phyloP scores from a whole-genome alignment of 2,329 filamentous ascomycete genomes.

The Pezicula neosporulosa region DNA sequence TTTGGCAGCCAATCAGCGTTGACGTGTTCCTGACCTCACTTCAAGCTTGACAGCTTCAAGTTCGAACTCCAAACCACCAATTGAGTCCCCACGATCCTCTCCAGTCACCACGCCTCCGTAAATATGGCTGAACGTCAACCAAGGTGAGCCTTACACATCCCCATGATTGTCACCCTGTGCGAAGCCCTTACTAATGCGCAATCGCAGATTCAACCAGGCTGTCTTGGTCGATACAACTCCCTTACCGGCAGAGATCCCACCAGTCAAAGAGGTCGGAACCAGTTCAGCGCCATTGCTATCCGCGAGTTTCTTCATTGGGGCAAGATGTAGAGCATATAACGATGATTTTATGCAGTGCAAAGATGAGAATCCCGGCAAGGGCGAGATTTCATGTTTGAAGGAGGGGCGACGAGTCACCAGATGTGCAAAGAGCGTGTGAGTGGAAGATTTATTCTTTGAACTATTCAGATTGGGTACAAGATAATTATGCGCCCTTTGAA shows the following conservation, averaged over 20 bases:
- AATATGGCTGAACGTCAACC: conserved; percentile 27
- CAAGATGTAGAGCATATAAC: conserved; percentile 91
- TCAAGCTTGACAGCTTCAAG: conserved; percentile 19
- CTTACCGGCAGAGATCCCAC: conserved; percentile 85
- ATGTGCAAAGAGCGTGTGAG: conserved; percentile 94
- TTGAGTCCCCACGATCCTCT: conserved; percentile 28
- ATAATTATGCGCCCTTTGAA: neutral
- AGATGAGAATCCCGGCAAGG: conserved; percentile 83
- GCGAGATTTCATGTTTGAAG: conserved; percentile 92
- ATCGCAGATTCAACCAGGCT: conserved; percentile 84
- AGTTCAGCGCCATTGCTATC: conserved; percentile 90
- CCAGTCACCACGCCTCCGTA: conserved; percentile 9
- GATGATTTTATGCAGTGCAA: conserved; percentile 99
- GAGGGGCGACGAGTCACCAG: conserved; percentile 95
- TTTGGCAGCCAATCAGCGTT: conserved; percentile 19
- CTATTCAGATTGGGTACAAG: neutral
- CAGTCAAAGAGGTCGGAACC: conserved; percentile 89
- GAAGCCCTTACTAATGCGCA: conserved; percentile 1
- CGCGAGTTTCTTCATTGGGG: conserved; percentile 95
- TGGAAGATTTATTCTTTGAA: conserved; percentile 26
- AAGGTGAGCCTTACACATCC: conserved; percentile 13
- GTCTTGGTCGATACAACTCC: conserved; percentile 94
- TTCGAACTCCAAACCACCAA: conserved; percentile 25
- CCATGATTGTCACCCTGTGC: neutral
- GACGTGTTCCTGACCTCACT: conserved; percentile 24